Percentiles rank a stretch among this genome's conserved stretches.
These are phyloP conservation scores for Pleurotus djamor DNA, from an alignment of 768 basidiomycete genomes.

Conservation along the genomic window DNA sequence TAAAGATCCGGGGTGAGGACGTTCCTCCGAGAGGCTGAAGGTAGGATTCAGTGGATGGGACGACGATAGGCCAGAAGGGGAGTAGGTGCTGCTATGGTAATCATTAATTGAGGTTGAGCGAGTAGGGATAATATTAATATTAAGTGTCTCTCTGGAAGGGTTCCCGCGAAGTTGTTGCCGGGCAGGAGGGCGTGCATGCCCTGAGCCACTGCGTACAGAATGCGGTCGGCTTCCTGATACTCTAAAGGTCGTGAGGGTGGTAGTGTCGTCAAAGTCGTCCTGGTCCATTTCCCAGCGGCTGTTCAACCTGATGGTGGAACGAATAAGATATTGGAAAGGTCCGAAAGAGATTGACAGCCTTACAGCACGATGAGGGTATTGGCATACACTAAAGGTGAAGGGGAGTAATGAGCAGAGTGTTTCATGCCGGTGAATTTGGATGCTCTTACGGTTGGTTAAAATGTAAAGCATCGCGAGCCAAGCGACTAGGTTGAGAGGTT, in stretches of 20 bases:
- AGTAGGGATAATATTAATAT: background rate
- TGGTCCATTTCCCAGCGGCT: background rate
- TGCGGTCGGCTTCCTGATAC: background rate
- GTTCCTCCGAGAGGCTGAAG: background rate
- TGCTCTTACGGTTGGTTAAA: background rate
- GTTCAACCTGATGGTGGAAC: background rate
- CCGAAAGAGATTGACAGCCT: background rate
- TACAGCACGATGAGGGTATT: slow-evolving; percentile 6
- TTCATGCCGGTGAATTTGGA: no score
- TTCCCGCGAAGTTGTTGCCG: background rate
- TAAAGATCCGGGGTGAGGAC: background rate
- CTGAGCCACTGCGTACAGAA: background rate
- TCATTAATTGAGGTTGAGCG: background rate
- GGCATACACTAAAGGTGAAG: background rate
- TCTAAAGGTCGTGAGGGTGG: background rate
- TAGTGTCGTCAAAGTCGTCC: background rate
- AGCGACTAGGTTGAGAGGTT: background rate
- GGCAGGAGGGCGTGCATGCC: background rate
- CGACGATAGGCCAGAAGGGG: background rate
- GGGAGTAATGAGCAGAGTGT: background rate
- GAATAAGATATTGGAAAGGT: background rate
- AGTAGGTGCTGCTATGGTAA: background rate
- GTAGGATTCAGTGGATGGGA: background rate
- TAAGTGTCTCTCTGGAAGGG: background rate
- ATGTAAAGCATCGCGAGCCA: slow-evolving; percentile 1